phyloP scores from a whole-genome alignment of 345 rosid species.

The Tarenaya hassleriana region DNA sequence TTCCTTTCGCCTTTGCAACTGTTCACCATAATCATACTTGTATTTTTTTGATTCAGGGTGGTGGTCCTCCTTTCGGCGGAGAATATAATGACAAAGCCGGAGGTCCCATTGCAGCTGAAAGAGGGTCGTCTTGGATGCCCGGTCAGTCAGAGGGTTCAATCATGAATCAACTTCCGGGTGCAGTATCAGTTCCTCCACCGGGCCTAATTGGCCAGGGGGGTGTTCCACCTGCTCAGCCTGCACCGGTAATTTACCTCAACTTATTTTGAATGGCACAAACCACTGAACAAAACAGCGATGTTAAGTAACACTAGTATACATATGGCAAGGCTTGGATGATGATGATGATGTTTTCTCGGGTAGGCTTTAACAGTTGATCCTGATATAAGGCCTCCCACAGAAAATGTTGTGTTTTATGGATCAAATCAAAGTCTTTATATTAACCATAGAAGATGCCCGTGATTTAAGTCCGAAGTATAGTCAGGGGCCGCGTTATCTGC shows the following conservation, averaged over 20 bases:
- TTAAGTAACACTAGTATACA: not conserved
- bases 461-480: too few relatives aligned
- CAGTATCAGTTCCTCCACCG: conserved; percentile 41
- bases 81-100: conserved; percentile 57
- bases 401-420: not conserved
- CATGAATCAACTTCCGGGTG: conserved; percentile 49
- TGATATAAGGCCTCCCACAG: too few relatives aligned
- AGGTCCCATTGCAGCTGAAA: conserved; percentile 48
- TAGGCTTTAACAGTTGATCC: too few relatives aligned
- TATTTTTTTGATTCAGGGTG: conserved; percentile 45
- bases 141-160: conserved; percentile 54
- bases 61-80: conserved; percentile 52
- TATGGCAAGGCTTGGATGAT: not conserved
- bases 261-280: conserved; percentile 1
- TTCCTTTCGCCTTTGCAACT: conserved; percentile 9
- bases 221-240: conserved; percentile 55
- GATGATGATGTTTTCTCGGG: not conserved
- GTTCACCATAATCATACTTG: conserved; percentile 8
- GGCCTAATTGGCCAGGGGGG: conserved; percentile 53
- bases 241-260: conserved; percentile 39
- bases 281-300: not conserved
- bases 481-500: too few relatives aligned
- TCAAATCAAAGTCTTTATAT: not conserved
- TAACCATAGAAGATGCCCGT: not conserved
- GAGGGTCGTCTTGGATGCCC: conserved; percentile 79